Base-by-base conservation (phyloP, 2,329 filamentous ascomycete species). In the Calonectria multiphialidica region DNA sequence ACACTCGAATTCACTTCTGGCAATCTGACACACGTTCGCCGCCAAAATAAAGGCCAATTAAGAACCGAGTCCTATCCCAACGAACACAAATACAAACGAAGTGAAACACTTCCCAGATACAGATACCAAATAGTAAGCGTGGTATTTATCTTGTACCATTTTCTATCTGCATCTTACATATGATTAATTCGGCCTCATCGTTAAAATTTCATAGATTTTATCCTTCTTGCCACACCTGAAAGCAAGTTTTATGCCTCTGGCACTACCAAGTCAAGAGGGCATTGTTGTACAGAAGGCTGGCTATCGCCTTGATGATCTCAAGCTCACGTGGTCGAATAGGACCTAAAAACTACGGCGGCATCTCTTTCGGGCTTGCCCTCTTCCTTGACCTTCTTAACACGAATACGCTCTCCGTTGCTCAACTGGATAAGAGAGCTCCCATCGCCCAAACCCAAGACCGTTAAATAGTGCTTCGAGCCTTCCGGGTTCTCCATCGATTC, bases 351-450 rank as follows among this genome's bases (percentile, higher is more conserved):
- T 47, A 55, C 37, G 3, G 73, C 76, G 2, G 82, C 81, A 53
- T 72, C 68, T 59, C 79, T 77, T 49, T 80, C 78, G 1, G 67
- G 68, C 61, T 79, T 82, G 3, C 83, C 83, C 49, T 84, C 83
- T 30, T 84, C 80, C 65, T 82, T 83, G 5, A 82, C 76, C 37
- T 70, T 79, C 44, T 50, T 74, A 6, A 85, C 78, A n/a, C 74
- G 75, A 1, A 85, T 63, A 71, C 79, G 73, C 2, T 47, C 72
- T 2, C 74, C 75, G 2, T 73, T 68, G 2, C 33, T 63, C 40
- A 80, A 65, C 33, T 73, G 63, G n/a, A 84, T 49, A 44, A 74
- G 75, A 44, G 66, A 79, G 21, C 72, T 75, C 35, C 81, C 68
- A 23, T 75, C 74, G 2, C 75, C 66, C 23, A 77, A 64, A 5